phyloP scores from a whole-genome alignment of 805 yeast genomes.

The Starmerella apis region DNA sequence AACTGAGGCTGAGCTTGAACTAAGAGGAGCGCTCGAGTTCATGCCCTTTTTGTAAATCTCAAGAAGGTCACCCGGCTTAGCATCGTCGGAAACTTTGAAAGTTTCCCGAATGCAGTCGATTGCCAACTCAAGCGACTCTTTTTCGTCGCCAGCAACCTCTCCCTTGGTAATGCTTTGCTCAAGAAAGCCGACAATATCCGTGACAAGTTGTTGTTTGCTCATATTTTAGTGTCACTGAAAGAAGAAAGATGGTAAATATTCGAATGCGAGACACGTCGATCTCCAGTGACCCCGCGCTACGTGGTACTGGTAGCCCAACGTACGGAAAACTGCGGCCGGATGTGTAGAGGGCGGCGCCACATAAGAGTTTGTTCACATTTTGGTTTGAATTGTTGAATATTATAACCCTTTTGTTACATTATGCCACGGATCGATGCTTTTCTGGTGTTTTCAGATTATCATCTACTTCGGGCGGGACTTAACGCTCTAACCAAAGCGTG shows the following conservation, averaged over 20 bases:
- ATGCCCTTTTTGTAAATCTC: constrained; percentile 18
- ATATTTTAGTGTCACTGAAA: constrained; percentile 3
- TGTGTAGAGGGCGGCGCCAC: no score
- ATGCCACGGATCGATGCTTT: no score
- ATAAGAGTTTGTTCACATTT: no score
- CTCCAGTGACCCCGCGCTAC: neutral
- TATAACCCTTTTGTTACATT: no score
- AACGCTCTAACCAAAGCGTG: no score
- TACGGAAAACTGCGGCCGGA: no score
- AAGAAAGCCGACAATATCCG: constrained; percentile 65
- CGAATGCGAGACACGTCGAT: neutral
- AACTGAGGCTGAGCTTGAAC: constrained; percentile 3
- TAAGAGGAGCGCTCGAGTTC: no score
- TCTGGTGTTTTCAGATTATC: no score
- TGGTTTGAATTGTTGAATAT: no score
- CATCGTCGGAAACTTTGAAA: constrained; percentile 48
- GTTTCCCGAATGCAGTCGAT: constrained; percentile 86
- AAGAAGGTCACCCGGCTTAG: constrained; percentile 22
- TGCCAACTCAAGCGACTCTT: constrained; percentile 87
- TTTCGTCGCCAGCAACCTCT: constrained; percentile 62
- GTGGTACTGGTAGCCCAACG: neutral
- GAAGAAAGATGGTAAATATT: neutral
- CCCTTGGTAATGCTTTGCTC: constrained; percentile 48
- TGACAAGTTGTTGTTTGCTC: constrained; percentile 38
- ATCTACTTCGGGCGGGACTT: no score